Conservation (phyloP, 2,329 filamentous ascomycete species). For the Elsinoe arachidis region DNA sequence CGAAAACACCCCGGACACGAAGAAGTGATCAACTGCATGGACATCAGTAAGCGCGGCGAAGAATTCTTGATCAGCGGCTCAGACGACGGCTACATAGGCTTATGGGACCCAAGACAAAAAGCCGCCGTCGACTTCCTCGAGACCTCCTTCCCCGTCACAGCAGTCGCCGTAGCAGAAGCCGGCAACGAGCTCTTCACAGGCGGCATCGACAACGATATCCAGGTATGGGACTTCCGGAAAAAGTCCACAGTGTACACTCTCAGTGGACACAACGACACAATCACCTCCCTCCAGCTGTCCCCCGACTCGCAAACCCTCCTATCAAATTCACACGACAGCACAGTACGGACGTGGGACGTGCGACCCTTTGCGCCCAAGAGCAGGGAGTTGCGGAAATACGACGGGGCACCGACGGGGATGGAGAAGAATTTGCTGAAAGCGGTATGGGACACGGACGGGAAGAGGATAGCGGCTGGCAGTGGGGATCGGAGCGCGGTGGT, state of each 20-base stretch:
- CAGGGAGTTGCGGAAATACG: slow-evolving; percentile 76
- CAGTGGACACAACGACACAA: slow-evolving; percentile 80
- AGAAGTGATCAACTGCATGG: slow-evolving; percentile 87
- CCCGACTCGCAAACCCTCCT: slow-evolving; percentile 84
- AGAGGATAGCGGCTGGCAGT: slow-evolving; percentile 79
- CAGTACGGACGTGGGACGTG: slow-evolving; percentile 91
- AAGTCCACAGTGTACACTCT: slow-evolving; percentile 81
- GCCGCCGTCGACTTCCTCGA: slow-evolving; percentile 79
- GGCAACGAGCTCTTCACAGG: slow-evolving; percentile 93
- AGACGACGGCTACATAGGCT: slow-evolving; percentile 83
- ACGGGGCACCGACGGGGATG: slow-evolving; percentile 77
- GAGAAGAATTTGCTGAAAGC: slow-evolving; percentile 88
- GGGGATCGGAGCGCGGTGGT: slow-evolving; percentile 86
- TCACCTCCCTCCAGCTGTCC: slow-evolving; percentile 84
- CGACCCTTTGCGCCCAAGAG: slow-evolving; percentile 87
- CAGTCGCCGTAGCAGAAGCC: slow-evolving; percentile 82
- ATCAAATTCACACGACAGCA: slow-evolving; percentile 90
- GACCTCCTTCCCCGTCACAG: slow-evolving; percentile 86
- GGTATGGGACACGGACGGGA: slow-evolving; percentile 80
- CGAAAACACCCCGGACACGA: slow-evolving; percentile 87
- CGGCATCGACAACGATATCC: slow-evolving; percentile 94
- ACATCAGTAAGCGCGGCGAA: slow-evolving; percentile 80
- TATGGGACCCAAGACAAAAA: slow-evolving; percentile 88
- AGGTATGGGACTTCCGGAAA: slow-evolving; percentile 93
- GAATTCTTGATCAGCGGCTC: slow-evolving; percentile 85